A percentile compares a stretch with the other conserved stretches of the same genome.
These are phyloP conservation scores for Torulaspora microellipsoides DNA, from an alignment of 805 yeast genomes.

Conservation along the genomic window DNA sequence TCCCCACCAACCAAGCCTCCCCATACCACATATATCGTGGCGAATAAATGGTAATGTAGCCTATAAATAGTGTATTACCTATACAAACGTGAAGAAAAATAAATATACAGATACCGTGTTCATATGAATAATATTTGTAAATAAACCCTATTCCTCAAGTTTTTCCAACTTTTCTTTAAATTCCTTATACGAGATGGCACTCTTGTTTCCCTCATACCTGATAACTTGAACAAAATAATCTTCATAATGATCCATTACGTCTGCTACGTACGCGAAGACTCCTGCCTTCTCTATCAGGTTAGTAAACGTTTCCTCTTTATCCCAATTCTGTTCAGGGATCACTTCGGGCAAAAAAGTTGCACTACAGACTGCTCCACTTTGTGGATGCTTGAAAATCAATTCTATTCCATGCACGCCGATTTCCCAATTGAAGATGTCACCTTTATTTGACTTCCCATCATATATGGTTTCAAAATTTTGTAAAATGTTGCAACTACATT, in stretches of 20 bases:
- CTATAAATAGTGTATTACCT: too few relatives aligned
- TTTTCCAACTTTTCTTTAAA: conserved; percentile 26
- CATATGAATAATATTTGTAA: not conserved
- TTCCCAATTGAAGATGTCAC: conserved; percentile 64
- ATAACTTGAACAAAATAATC: conserved; percentile 40
- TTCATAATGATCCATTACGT: conserved; percentile 33
- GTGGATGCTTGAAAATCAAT: conserved; percentile 43
- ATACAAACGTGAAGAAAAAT: not conserved
- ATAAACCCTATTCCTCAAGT: not conserved
- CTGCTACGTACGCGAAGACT: conserved; percentile 25
- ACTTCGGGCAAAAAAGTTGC: conserved; percentile 92
- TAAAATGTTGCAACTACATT: conserved; percentile 34
- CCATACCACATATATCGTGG: conserved; percentile 58
- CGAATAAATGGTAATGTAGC: not conserved
- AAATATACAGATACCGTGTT: not conserved
- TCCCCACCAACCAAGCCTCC: conserved; percentile 83
- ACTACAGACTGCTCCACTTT: conserved; percentile 39
- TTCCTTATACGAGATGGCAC: conserved; percentile 39
- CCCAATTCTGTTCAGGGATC: conserved; percentile 67
- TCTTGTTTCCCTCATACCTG: conserved; percentile 54
- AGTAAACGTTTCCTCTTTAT: conserved; percentile 58
- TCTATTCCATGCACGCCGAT: conserved; percentile 80
- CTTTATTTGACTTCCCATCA: conserved; percentile 47
- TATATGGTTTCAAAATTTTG: conserved; percentile 38
- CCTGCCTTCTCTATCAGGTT: conserved; percentile 76